Percentiles rank a stretch among this genome's conserved stretches.
Conservation (phyloP, 306 rosid species). For the Cicer chorassanicum region DNA sequence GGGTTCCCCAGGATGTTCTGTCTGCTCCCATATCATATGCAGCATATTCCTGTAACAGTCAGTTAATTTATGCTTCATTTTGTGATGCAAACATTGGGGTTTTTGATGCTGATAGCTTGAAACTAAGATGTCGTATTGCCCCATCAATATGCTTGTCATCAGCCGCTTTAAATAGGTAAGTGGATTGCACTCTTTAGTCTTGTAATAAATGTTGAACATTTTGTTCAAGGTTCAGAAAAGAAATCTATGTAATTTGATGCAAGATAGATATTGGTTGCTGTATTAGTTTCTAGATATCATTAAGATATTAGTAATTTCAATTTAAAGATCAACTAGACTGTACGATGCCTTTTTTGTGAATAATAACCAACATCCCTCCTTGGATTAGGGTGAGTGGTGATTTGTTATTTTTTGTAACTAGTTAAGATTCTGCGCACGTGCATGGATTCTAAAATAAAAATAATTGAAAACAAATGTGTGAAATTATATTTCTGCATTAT, state of each 20-base stretch:
- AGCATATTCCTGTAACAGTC: conserved; percentile 79
- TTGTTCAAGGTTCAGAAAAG: background rate
- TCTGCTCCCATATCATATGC: conserved; percentile 75
- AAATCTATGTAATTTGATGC: background rate
- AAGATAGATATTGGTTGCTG: background rate
- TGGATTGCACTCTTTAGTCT: conserved; percentile 10
- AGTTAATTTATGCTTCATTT: conserved; percentile 66
- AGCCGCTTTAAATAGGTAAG: conserved; percentile 62
- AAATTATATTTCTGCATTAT: background rate
- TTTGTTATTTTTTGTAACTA: background rate
- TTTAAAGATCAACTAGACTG: background rate
- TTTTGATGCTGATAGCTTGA: conserved; percentile 79
- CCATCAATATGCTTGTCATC: conserved; percentile 68
- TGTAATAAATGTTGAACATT: background rate
- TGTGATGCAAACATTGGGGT: conserved; percentile 81
- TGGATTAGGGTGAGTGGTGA: background rate
- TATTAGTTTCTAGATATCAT: background rate
- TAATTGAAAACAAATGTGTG: background rate
- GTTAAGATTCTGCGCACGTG: background rate
- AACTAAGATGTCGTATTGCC: conserved; percentile 79
- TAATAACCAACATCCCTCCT: background rate
- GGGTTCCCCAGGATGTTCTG: conserved; percentile 85
- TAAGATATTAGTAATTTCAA: background rate
- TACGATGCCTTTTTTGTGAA: background rate
- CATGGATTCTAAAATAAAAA: background rate